Percentiles rank a stretch among this genome's conserved stretches.
phyloP scores from a whole-genome alignment of 345 rosid species.

The Dovyalis caffra region DNA sequence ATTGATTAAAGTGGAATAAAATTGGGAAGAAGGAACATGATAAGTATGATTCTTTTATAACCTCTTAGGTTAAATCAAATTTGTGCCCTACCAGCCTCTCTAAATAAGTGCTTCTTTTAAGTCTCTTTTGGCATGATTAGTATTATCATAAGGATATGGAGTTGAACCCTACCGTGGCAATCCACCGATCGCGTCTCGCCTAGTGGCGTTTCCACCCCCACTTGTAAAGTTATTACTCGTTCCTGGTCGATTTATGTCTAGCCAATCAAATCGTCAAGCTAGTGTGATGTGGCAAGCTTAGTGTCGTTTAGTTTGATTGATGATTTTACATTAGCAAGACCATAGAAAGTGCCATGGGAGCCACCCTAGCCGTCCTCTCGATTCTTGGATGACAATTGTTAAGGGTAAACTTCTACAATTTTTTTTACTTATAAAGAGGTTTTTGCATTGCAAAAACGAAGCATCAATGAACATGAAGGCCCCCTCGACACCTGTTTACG shows the following conservation, averaged over 20 bases:
- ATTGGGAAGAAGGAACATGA: conserved; percentile 40
- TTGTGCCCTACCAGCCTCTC: conserved; percentile 31
- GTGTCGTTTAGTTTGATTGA: not conserved
- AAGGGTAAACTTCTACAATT: not conserved
- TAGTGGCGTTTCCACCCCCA: conserved; percentile 9
- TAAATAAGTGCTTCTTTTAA: not conserved
- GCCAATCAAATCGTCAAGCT: conserved; percentile 11
- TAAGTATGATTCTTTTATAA: conserved; percentile 22
- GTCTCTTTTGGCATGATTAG: not conserved
- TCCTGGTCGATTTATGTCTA: not conserved
- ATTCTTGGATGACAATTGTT: conserved; percentile 39
- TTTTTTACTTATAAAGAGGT: conserved; percentile 8
- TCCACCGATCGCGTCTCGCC: conserved; percentile 10
- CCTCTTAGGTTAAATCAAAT: conserved; percentile 22
- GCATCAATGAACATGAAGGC: conserved; percentile 30
- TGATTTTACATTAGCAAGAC: not conserved
- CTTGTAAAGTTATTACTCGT: conserved; percentile 17
- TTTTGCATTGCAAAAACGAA: conserved; percentile 16
- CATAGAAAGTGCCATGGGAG: conserved; percentile 3
- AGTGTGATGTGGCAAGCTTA: not conserved
- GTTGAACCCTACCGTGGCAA: conserved; percentile 17
- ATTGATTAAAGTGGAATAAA: conserved; percentile 43
- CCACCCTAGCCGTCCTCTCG: conserved; percentile 45
- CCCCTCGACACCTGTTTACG: not conserved
- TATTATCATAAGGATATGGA: not conserved